phyloP scores from a whole-genome alignment of 202 grass and related monocot genomes.

The Bolboschoenoplectus hybrid region DNA sequence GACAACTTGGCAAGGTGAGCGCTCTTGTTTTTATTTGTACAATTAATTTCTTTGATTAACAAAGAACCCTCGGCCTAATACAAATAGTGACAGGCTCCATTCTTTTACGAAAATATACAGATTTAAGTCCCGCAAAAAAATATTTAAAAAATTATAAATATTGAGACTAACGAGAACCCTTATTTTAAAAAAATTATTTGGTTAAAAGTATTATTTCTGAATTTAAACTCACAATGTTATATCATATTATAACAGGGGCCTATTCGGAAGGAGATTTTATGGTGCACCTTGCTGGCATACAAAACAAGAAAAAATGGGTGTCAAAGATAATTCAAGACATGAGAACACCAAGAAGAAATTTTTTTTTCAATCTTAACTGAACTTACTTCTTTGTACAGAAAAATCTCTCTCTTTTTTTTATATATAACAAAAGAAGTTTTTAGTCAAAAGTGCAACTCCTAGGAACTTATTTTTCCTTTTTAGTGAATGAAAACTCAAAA shows the following conservation, averaged over 20 bases:
- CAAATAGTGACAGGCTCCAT: too few species aligned
- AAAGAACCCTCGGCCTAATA: too few species aligned
- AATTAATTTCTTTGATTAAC: too few species aligned
- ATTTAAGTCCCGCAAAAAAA: too few species aligned
- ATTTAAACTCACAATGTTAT: background rate
- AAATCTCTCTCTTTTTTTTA: background rate
- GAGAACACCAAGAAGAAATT: slow-evolving; percentile 31
- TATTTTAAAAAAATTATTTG: background rate
- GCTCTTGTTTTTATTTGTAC: background rate
- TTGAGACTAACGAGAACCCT: too few species aligned
- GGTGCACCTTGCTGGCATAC: slow-evolving; percentile 81
- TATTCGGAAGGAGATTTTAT: slow-evolving; percentile 95
- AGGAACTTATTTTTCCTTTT: background rate
- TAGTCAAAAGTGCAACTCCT: background rate
- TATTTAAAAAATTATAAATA: too few species aligned
- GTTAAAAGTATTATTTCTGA: background rate
- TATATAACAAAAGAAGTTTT: background rate
- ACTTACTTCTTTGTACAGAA: background rate
- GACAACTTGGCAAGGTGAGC: slow-evolving; percentile 73
- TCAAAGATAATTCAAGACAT: slow-evolving; percentile 54
- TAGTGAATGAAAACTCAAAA: background rate
- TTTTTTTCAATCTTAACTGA: slow-evolving; percentile 2
- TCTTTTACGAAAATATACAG: too few species aligned
- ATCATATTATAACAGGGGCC: slow-evolving; percentile 51
- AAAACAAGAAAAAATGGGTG: slow-evolving; percentile 72